Evolutionary conservation across 2,329 filamentous ascomycete genomes (phyloP).

Genomic region (Geosmithia morbida): DNA sequence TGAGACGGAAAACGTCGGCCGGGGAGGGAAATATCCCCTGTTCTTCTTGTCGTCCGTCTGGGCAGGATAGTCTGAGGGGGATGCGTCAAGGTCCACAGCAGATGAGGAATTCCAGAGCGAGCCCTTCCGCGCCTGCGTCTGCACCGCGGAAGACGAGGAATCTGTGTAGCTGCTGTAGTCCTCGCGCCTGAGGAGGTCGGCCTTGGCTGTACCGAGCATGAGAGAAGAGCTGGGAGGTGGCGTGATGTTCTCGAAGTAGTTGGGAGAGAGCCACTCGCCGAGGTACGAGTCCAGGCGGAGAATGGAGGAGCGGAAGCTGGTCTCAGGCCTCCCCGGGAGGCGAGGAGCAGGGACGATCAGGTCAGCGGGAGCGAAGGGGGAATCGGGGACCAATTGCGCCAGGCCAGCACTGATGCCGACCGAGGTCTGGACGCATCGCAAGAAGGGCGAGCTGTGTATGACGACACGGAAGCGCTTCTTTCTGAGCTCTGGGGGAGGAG

Average conservation of each 20-base stretch:
- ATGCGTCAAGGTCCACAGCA: constrained; percentile 7
- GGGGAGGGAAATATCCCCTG: constrained; percentile 56
- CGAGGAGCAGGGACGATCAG: constrained; percentile 17
- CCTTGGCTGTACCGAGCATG: constrained; percentile 83
- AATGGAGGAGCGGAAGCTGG: constrained; percentile 37
- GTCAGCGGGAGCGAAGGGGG: constrained; percentile 16
- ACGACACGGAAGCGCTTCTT: constrained; percentile 59
- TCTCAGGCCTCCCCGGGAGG: constrained; percentile 8
- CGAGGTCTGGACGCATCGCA: constrained; percentile 85
- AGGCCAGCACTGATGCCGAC: constrained; percentile 79
- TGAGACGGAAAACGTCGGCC: constrained; percentile 73
- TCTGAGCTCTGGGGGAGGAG: background rate
- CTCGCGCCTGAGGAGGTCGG: constrained; percentile 65
- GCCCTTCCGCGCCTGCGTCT: constrained; percentile 4
- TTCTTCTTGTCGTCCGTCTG: constrained; percentile 7
- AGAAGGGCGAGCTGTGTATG: constrained; percentile 85
- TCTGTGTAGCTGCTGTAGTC: constrained; percentile 41
- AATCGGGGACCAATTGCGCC: constrained; percentile 34
- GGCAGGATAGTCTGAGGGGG: constrained; percentile 1
- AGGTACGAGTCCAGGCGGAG: constrained; percentile 84
- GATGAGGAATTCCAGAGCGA: constrained; percentile 17
- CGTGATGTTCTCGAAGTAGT: constrained; percentile 87
- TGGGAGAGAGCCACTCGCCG: constrained; percentile 86
- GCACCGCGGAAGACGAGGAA: constrained; percentile 6
- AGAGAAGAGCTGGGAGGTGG: constrained; percentile 73